Percentiles rank a stretch among this genome's conserved stretches.
Evolutionary conservation across 2,329 filamentous ascomycete genomes (phyloP).

Genomic region (Trichoderma atroviride): DNA sequence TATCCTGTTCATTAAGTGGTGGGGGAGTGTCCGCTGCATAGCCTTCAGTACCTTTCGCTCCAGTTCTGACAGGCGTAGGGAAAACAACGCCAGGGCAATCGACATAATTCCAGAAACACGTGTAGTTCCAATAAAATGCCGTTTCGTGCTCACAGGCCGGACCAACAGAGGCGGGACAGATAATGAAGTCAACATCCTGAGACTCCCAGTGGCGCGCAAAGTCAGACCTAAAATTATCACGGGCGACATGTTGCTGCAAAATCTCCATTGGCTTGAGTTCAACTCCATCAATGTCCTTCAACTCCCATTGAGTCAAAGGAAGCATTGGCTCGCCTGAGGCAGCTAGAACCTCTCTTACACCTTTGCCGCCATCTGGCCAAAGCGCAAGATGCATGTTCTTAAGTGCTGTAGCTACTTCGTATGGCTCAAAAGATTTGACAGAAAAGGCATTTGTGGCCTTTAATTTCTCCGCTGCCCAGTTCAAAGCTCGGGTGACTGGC

Average conservation of each 20-base stretch:
- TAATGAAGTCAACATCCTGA: slow-evolving; percentile 34
- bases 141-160: slow-evolving; percentile 30
- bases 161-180: slow-evolving; percentile 35
- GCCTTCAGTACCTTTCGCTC: slow-evolving; percentile 18
- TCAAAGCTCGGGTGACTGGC: slow-evolving; percentile 40
- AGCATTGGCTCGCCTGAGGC: slow-evolving; percentile 36
- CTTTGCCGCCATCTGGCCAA: slow-evolving; percentile 34
- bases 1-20: slow-evolving; percentile 3
- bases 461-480: slow-evolving; percentile 38
- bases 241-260: background rate
- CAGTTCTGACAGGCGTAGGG: slow-evolving; percentile 32
- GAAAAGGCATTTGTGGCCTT: slow-evolving; percentile 22
- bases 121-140: slow-evolving; percentile 36
- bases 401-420: slow-evolving; percentile 26
- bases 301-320: slow-evolving; percentile 35
- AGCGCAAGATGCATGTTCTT: slow-evolving; percentile 29
- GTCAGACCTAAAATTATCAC: slow-evolving; percentile 2
- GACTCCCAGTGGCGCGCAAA: slow-evolving; percentile 31
- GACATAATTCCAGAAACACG: slow-evolving; percentile 39
- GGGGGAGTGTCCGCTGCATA: slow-evolving; percentile 20
- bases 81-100: slow-evolving; percentile 36
- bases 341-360: slow-evolving; percentile 26
- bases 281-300: slow-evolving; percentile 27
- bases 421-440: slow-evolving; percentile 28
- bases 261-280: slow-evolving; percentile 6